These are phyloP conservation scores for Tothia fuscella DNA, from an alignment of 2,329 filamentous ascomycete species.

Conservation along the genomic window DNA sequence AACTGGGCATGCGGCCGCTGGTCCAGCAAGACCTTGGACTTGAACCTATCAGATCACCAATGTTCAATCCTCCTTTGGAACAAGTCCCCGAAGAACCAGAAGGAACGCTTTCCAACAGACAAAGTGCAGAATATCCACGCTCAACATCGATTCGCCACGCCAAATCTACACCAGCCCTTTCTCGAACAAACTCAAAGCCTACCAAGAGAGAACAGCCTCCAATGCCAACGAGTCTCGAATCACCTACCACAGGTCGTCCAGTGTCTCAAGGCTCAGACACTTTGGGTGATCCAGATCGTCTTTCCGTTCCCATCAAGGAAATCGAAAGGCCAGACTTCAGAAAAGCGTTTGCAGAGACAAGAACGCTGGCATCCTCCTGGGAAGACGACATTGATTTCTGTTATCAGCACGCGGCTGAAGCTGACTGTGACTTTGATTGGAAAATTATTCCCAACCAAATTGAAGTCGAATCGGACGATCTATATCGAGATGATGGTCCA, in stretches of 20 bases:
- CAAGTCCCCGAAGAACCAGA: slow-evolving; percentile 11
- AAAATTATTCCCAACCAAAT: slow-evolving; percentile 20
- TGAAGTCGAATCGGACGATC: slow-evolving; percentile 8
- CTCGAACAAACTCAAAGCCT: slow-evolving; percentile 2
- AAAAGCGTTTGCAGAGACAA: not conserved
- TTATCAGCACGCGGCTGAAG: slow-evolving; percentile 49
- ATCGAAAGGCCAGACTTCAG: not conserved
- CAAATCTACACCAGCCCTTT: slow-evolving; percentile 7
- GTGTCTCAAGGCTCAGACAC: slow-evolving; percentile 9
- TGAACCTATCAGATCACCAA: slow-evolving; percentile 2
- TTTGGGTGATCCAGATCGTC: slow-evolving; percentile 1
- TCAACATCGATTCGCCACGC: slow-evolving; percentile 8
- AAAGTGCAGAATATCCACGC: slow-evolving; percentile 3
- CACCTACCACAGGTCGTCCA: not conserved
- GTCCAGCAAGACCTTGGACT: not conserved
- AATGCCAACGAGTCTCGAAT: not conserved
- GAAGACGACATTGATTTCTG: slow-evolving; percentile 52
- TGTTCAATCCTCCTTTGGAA: slow-evolving; percentile 8
- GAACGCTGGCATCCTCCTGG: slow-evolving; percentile 32
- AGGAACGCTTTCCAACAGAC: slow-evolving; percentile 5
- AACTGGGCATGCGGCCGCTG: not conserved
- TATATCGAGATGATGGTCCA: slow-evolving; percentile 19
- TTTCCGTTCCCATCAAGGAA: not conserved
- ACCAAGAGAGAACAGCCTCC: not conserved
- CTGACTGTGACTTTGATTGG: slow-evolving; percentile 50